Conservation (phyloP, 352 stramenopile species). For the Phytophthora agathidicida region DNA sequence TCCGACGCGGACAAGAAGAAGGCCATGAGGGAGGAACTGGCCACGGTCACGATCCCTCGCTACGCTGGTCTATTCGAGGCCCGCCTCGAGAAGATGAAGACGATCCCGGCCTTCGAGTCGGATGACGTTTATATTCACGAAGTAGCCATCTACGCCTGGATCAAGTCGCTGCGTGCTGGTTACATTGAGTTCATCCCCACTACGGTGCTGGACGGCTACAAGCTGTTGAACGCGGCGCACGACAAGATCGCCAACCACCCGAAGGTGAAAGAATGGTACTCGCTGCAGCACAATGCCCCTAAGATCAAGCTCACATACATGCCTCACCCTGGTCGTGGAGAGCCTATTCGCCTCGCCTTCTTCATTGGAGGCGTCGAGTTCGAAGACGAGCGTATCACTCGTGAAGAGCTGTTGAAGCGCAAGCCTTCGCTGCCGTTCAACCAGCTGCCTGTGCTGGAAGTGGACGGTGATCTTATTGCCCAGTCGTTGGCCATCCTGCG, state of each 20-base stretch:
- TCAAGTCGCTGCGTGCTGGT: constrained; percentile 37
- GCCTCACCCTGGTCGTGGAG: constrained; percentile 40
- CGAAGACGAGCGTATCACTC: constrained; percentile 51
- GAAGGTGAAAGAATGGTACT: constrained; percentile 48
- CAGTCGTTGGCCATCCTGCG: constrained; percentile 69
- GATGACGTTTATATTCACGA: constrained; percentile 41
- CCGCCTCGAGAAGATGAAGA: constrained; percentile 40
- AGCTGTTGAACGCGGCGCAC: constrained; percentile 31
- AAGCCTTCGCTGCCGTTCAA: constrained; percentile 53
- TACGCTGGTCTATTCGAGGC: constrained; percentile 39
- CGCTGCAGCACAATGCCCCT: constrained; percentile 30
- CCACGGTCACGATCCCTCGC: constrained; percentile 28
- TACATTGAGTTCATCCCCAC: constrained; percentile 47
- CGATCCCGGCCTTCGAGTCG: constrained; percentile 46
- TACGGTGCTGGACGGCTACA: constrained; percentile 39
- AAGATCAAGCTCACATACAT: constrained; percentile 71
- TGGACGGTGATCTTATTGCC: constrained; percentile 49
- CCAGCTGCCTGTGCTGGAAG: constrained; percentile 56
- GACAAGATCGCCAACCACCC: constrained; percentile 40
- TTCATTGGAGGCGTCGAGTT: constrained; percentile 59
- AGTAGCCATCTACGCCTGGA: constrained; percentile 38
- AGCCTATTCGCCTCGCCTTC: constrained; percentile 59
- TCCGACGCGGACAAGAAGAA: constrained; percentile 50
- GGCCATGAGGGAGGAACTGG: constrained; percentile 37
- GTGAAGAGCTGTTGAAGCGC: constrained; percentile 40